Base-by-base conservation (phyloP, 2,329 filamentous ascomycete species). In the Ophiostoma triangulosporum region DNA sequence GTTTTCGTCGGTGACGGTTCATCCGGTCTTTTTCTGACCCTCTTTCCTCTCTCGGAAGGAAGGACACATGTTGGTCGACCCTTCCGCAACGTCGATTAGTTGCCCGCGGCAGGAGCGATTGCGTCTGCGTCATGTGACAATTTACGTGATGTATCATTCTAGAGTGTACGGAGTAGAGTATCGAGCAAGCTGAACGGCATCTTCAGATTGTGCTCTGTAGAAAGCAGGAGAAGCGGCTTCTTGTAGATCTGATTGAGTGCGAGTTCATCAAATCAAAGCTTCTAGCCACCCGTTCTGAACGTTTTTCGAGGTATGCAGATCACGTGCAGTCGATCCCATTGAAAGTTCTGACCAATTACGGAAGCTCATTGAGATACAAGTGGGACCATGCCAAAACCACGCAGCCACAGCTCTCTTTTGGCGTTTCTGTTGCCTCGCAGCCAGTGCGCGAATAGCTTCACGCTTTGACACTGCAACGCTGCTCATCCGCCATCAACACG, bases 361-460 rank as follows among this genome's bases (percentile, higher is more conserved):
- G n/a, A 24, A 17, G 7, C 26, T 6, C 24, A 17, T 31, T 29
- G 14, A 29, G 24, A 29, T 48, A 49, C 20, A 22, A 38, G 9
- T 32, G 53, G 40, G 26, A 6, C 24, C 3, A 26, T n/a, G 4
- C 33, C 50, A 55, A 55, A 55, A 53, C 54, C 54, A 53, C 54
- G 54, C 54, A 55, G 54, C 51, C 43, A 46, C 43, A 46, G 38
- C 48, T 33, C 33, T 29, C 46, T 31, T 14, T 26, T 45, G 20
- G 17, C 7, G 22, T 22, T 20, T 17, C 36, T 50, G 52, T 38
- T 46, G 48, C 38, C 52, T 51, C 38, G 27, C 36, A 29, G 43
- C 14, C 26, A 46, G 15, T 46, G 46, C 49, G 36, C 43, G 53
- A 49, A 55, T 49, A 52, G 53, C 53, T 55, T 55, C 50, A 38